These are phyloP conservation scores for Hansenula sp. DNA, from an alignment of 1,139 yeast genomes.

Conservation along the genomic window DNA sequence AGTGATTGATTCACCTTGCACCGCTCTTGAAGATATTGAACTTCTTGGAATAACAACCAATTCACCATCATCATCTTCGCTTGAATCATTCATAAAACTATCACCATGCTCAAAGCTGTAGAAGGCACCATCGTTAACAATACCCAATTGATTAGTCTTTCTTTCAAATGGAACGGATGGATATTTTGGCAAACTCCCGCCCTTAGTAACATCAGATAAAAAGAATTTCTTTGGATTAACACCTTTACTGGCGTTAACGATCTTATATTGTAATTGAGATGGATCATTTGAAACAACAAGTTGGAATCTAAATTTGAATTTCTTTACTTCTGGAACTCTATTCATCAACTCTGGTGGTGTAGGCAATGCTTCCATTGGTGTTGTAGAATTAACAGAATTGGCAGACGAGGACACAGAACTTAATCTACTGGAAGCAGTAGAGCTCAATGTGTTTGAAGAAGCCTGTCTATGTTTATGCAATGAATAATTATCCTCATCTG, in stretches of 20 bases:
- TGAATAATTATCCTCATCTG: conserved; percentile 16
- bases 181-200: conserved; percentile 12
- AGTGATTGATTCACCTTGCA: not conserved
- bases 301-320: conserved; percentile 47
- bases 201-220: conserved; percentile 29
- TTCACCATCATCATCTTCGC: conserved; percentile 7
- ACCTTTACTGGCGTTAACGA: conserved; percentile 19
- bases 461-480: conserved; percentile 4
- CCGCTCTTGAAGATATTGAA: conserved; percentile 1
- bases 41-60: conserved; percentile 3
- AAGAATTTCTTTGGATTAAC: conserved; percentile 28
- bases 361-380: conserved; percentile 24
- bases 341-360: conserved; percentile 44
- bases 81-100: not conserved
- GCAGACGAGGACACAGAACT: conserved; percentile 11
- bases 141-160: conserved; percentile 5
- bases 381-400: conserved; percentile 12
- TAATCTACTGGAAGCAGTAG: conserved; percentile 16
- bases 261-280: conserved; percentile 32
- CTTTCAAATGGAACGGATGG: conserved; percentile 12
- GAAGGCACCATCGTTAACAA: conserved; percentile 5
- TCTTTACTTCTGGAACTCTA: conserved; percentile 42
- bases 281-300: conserved; percentile 42
- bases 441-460: conserved; percentile 6
- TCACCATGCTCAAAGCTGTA: conserved; percentile 8